A percentile compares a stretch with the other conserved stretches of the same genome.
phyloP scores from a whole-genome alignment of 139 green algal species.

The Coelastrella sp. region DNA sequence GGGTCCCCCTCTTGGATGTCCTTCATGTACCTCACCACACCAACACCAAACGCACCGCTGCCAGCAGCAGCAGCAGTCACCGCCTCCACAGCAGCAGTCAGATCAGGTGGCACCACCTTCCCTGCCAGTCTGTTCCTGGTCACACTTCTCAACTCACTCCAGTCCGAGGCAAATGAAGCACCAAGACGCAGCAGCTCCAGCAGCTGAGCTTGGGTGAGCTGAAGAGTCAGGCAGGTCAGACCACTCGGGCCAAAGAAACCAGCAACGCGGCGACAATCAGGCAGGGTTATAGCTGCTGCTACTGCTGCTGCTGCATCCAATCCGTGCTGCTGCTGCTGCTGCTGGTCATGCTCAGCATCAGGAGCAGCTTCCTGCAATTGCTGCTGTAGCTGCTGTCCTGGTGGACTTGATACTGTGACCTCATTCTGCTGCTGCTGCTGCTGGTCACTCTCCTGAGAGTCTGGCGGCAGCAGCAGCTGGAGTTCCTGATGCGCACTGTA shows the following conservation, averaged over 20 bases:
- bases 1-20: slow-evolving; percentile 24
- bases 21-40: slow-evolving; percentile 59
- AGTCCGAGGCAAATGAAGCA: slow-evolving; percentile 77
- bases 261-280: neutral
- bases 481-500: neutral
- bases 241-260: slow-evolving; percentile 65
- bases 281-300: neutral
- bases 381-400: neutral
- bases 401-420: neutral
- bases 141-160: slow-evolving; percentile 76
- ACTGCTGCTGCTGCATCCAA: neutral
- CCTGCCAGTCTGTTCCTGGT: slow-evolving; percentile 63
- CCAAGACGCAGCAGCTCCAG: slow-evolving; percentile 63
- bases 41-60: slow-evolving; percentile 70
- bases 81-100: slow-evolving; percentile 59
- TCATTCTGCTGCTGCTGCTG: slow-evolving; percentile 9
- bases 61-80: slow-evolving; percentile 58
- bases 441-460: neutral
- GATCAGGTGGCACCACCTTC: slow-evolving; percentile 48
- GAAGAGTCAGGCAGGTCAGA: slow-evolving; percentile 53
- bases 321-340: slow-evolving; percentile 31
- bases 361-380: no score
- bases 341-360: neutral
- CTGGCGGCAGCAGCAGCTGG: neutral
- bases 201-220: slow-evolving; percentile 46